Evolutionary conservation across 2,329 filamentous ascomycete species (phyloP), one percentile per base, ranked within the genome.

Genomic region (Hymenoscyphus fraxineus): DNA sequence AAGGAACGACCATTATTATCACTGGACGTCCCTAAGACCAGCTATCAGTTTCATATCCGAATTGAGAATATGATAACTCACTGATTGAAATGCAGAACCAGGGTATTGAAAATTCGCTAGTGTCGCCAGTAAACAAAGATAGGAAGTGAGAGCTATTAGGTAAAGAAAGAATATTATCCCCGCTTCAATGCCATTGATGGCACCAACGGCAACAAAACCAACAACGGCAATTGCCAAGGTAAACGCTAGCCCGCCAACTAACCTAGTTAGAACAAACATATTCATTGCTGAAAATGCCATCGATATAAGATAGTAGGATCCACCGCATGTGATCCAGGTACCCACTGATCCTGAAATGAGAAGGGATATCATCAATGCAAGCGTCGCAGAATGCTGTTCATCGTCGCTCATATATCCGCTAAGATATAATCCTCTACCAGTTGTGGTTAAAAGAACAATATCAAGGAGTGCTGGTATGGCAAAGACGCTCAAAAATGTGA

Each of bases 401-500:
- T 83, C 77, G 0, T 77, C 73, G 6, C 77, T 72, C 85, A 88
- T 87, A 65, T 78, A 82, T 16, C 51, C 80, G 32, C 83, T 87
- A 57, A 88, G 79, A 70, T 88, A 88, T 27, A 88, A 74, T 9
- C 86, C 86, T 61, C 85, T 81, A 0, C 85, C 85, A 32, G 83
- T 80, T 22, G 85, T 82, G 0, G 84, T 85, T 22, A 88, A 76
- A 7, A 88, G 74, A 10, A 86, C 59, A 44, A 88, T 85, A 71
- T 88, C 86, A 51, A 88, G 78, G 60, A 88, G 78, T 31, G 85
- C 86, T 0, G 86, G 86, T 55, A 88, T 80, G 10, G 84, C 85
- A 68, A 88, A 88, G 40, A 88, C 84, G 67, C 83, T 83, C 27
- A 87, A 75, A 67, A 85, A 85, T 0, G 67, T 71, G 27, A 69